These are phyloP conservation scores for Fraxinus cuspidata DNA, from an alignment of 257 asterid species.

Conservation along the genomic window DNA sequence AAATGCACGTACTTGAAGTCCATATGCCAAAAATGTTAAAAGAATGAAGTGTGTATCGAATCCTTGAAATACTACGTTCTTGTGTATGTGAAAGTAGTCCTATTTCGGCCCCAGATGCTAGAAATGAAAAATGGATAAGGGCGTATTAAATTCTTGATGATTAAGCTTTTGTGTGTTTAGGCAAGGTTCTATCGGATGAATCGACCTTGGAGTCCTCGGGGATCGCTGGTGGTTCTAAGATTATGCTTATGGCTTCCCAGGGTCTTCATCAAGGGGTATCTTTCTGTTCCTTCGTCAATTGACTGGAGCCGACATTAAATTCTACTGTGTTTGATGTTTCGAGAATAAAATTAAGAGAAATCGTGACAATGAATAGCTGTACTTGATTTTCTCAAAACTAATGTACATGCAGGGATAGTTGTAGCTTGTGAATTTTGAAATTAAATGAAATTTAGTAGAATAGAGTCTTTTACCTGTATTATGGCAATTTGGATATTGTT, in stretches of 20 bases:
- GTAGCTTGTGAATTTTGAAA: not conserved
- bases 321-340: not conserved
- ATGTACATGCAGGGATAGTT: conserved; percentile 1
- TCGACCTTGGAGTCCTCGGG: conserved; percentile 57
- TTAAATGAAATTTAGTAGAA: not conserved
- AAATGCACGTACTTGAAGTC: not conserved
- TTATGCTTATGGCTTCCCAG: conserved; percentile 93
- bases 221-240: conserved; percentile 59
- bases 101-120: not conserved
- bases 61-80: conserved; percentile 1
- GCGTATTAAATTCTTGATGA: conserved; percentile 9
- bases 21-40: not conserved
- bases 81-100: not conserved
- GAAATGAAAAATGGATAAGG: not conserved
- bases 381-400: not conserved
- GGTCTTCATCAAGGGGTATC: conserved; percentile 96
- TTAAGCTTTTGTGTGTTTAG: conserved; percentile 34
- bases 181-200: conserved; percentile 63
- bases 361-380: conserved; percentile 6
- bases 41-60: not conserved
- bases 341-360: not conserved
- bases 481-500: conserved; percentile 15
- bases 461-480: conserved; percentile 7
- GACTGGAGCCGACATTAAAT: not conserved
- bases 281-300: not conserved